phyloP scores from a whole-genome alignment of 495 filamentous ascomycete species.

The Aspergillus sparsus region DNA sequence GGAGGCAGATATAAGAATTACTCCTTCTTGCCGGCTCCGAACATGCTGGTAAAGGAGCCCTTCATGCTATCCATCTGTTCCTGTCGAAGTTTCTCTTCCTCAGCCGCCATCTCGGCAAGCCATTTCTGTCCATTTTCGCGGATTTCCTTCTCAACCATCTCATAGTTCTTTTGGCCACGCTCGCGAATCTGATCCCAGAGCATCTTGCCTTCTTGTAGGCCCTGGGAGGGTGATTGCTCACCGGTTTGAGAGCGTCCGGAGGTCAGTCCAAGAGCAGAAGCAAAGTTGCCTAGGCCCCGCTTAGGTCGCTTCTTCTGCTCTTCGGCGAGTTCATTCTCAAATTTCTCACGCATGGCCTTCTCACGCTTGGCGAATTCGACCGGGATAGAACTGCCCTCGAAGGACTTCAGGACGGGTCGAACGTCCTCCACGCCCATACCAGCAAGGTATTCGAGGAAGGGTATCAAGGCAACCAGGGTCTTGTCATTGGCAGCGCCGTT shows the following conservation, averaged over 20 bases:
- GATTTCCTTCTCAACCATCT: constrained; percentile 84
- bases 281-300: constrained; percentile 61
- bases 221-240: constrained; percentile 69
- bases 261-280: constrained; percentile 73
- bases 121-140: constrained; percentile 89
- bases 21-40: constrained; percentile 46
- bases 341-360: constrained; percentile 74
- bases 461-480: constrained; percentile 82
- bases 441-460: constrained; percentile 93
- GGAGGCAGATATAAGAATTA: constrained; percentile 21
- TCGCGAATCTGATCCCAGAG: constrained; percentile 89
- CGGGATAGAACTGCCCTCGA: constrained; percentile 82
- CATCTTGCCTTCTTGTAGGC: constrained; percentile 88
- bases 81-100: constrained; percentile 81
- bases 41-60: constrained; percentile 59
- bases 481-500: constrained; percentile 77
- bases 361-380: constrained; percentile 88
- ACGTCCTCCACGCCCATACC: constrained; percentile 90
- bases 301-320: constrained; percentile 64
- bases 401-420: constrained; percentile 80
- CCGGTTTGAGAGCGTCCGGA: constrained; percentile 57
- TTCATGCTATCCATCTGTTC: constrained; percentile 90
- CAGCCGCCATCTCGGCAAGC: constrained; percentile 85
- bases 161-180: constrained; percentile 84
- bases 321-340: constrained; percentile 72